Percentiles rank a stretch among this genome's conserved stretches.
phyloP scores from a whole-genome alignment of 805 yeast genomes.

The Saccharomycopsis fibuligera region DNA sequence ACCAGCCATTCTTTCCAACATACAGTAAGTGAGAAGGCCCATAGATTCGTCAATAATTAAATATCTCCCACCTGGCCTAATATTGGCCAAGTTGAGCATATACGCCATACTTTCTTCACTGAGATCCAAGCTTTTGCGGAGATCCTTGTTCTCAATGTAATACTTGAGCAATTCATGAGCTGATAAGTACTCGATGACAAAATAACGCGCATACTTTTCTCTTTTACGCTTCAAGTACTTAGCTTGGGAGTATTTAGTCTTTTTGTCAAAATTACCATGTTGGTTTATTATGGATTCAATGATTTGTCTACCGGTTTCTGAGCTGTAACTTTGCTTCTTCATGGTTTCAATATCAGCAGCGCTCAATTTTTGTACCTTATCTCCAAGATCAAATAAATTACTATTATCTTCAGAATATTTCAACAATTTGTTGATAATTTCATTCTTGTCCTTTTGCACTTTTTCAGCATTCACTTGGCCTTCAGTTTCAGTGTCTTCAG shows the following conservation, averaged over 20 bases:
- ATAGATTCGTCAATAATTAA: constrained; percentile 91
- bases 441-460: constrained; percentile 28
- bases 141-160: constrained; percentile 70
- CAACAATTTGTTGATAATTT: constrained; percentile 26
- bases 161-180: constrained; percentile 65
- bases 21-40: constrained; percentile 76
- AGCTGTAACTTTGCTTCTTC: constrained; percentile 60
- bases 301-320: constrained; percentile 63
- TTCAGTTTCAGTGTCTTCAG: constrained; percentile 30
- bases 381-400: constrained; percentile 60
- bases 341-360: constrained; percentile 79
- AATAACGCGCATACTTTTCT: constrained; percentile 80
- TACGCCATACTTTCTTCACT: constrained; percentile 80
- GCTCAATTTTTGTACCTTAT: constrained; percentile 64
- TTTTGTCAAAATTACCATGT: constrained; percentile 81
- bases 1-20: constrained; percentile 83
- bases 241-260: constrained; percentile 84
- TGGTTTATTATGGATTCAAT: constrained; percentile 77
- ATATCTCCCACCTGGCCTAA: constrained; percentile 86
- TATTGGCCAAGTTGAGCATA: constrained; percentile 70
- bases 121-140: constrained; percentile 63
- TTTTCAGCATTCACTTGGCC: constrained; percentile 34
- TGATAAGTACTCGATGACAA: constrained; percentile 73
- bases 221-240: constrained; percentile 89
- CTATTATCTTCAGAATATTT: constrained; percentile 51